phyloP scores from a whole-genome alignment of 352 stramenopile genomes.

The Phytopythium boreale region DNA sequence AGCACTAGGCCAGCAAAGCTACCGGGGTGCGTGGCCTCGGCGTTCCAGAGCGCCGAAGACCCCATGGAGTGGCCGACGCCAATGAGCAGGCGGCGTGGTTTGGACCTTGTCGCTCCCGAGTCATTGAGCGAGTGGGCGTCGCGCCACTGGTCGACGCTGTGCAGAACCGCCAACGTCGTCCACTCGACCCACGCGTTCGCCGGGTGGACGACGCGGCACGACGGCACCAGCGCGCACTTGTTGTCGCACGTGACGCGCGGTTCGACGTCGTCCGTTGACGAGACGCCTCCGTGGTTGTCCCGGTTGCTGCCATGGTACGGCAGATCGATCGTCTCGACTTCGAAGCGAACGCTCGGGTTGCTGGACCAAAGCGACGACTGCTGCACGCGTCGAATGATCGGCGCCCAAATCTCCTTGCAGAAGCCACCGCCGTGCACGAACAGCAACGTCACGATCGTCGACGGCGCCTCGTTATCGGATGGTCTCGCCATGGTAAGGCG shows the following conservation, averaged over 20 bases:
- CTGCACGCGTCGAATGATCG: slow-evolving; percentile 32
- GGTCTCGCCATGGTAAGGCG: neutral
- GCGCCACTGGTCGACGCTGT: slow-evolving; percentile 26
- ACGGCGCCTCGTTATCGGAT: neutral
- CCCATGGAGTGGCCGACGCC: slow-evolving; percentile 53
- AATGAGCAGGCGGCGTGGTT: slow-evolving; percentile 26
- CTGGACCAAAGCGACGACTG: slow-evolving; percentile 10
- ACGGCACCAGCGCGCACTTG: neutral
- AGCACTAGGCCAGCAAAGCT: slow-evolving; percentile 43
- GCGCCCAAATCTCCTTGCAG: slow-evolving; percentile 46
- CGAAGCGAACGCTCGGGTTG: slow-evolving; percentile 19
- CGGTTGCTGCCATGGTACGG: slow-evolving; percentile 40
- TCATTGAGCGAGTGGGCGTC: slow-evolving; percentile 12
- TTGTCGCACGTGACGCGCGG: neutral
- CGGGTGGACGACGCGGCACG: slow-evolving; percentile 8
- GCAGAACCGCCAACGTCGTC: slow-evolving; percentile 17
- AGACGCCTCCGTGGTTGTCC: slow-evolving; percentile 6
- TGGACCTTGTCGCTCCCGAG: neutral
- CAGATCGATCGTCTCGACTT: slow-evolving; percentile 39
- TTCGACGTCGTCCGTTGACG: neutral
- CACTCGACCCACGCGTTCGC: slow-evolving; percentile 22
- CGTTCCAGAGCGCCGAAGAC: slow-evolving; percentile 27
- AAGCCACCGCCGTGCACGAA: slow-evolving; percentile 44
- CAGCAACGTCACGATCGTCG: slow-evolving; percentile 26
- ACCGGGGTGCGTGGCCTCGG: slow-evolving; percentile 33